Conservation (phyloP, 163 green algal genomes). For the Dunaliella salina region DNA sequence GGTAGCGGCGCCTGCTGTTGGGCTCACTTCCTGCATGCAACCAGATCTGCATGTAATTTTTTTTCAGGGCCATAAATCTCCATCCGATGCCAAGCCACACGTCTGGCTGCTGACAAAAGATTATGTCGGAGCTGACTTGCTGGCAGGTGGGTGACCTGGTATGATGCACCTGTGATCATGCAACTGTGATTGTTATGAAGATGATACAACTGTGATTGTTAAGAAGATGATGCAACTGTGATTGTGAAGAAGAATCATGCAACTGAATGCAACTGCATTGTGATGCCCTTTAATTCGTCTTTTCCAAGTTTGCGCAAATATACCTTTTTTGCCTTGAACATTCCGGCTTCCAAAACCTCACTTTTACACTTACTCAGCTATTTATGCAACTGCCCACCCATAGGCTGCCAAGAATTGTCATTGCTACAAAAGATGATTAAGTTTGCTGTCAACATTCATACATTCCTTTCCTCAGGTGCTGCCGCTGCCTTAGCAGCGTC, state of each 20-base stretch:
- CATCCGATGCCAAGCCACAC: neutral
- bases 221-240: neutral
- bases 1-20: no score
- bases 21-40: neutral
- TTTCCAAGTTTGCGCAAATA: no score
- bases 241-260: neutral
- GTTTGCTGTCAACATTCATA: no score
- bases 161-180: neutral
- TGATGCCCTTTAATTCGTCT: no score
- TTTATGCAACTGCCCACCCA: no score
- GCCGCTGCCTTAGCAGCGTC: neutral
- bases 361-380: no score
- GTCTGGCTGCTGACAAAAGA: neutral
- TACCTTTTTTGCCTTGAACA: no score
- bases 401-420: no score
- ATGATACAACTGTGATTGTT: neutral
- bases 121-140: neutral
- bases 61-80: neutral
- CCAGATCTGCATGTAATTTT: neutral
- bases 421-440: no score
- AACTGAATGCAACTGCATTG: no score
- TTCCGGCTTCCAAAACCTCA: no score
- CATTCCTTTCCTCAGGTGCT: neutral
- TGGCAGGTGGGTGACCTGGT: neutral
- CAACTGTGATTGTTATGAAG: neutral